Base-by-base conservation (phyloP, 257 asterid species). In the Nicotiana otophora region DNA sequence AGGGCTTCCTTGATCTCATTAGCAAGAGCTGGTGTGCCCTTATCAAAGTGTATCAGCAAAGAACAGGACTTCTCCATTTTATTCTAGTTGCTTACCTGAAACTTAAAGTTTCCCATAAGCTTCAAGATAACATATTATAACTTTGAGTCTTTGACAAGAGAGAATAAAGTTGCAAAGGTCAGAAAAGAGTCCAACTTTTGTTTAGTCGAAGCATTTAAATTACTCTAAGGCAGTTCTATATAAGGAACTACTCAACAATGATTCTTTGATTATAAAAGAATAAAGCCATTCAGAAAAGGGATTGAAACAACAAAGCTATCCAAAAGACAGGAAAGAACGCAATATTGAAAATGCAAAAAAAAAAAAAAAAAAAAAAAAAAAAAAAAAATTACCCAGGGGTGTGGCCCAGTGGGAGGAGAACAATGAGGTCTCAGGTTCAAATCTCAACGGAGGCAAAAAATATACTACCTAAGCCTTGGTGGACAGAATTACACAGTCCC, bases 1-100 rank as follows among this genome's bases (percentile, higher is more conserved):
- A 93, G 98, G 69, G 98, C 95, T 83, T 95, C 98, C 91, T 92
- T 95, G 87, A 95, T 95, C 95, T 95, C 98, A 82, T 93, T 95
- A 53, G 95, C 93, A 65, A 95, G 90, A 68, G 98, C 98, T 6
- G 98, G 92, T 4, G 96, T 85, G 74, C 98, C 93, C 94, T 95
- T 95, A 82, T 95, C 98, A 78, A 93, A 95, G 89, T 95, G 97
- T 58, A 92, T 90, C 46, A 95, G 90, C 89, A 95, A 80, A 4
- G 98, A 86, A 81, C 98, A 93, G 1, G 98, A 91, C 84, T 95
- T 95, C 93, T 95, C 98, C 98, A 95, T 95, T 85, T 77, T 62
- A 72, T 58, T 54, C 89, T 81, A 81, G 60, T 82, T 78, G 60
- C 90, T 85, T 83, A 36, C 75, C 82, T 82, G 80, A 33, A 34